phyloP scores from a whole-genome alignment of 2,329 filamentous ascomycete species.

The Pseudogymnoascus sp. region DNA sequence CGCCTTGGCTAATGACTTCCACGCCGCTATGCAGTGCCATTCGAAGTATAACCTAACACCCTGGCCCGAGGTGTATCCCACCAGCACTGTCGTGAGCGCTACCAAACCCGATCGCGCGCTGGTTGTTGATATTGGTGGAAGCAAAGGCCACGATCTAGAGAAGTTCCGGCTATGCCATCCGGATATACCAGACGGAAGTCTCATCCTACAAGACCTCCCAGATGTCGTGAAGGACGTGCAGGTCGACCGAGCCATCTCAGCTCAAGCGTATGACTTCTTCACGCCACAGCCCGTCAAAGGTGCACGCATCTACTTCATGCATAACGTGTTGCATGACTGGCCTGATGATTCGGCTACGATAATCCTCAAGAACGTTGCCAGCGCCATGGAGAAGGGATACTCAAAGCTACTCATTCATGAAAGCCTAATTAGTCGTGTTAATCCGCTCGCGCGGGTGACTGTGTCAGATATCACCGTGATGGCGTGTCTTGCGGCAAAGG shows the following conservation, averaged over 20 bases:
- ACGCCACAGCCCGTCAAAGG: constrained; percentile 34
- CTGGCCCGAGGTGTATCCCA: constrained; percentile 33
- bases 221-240: constrained; percentile 28
- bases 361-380: constrained; percentile 21
- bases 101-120: constrained; percentile 25
- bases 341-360: constrained; percentile 15
- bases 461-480: constrained; percentile 33
- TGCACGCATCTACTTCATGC: constrained; percentile 29
- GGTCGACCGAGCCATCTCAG: constrained; percentile 23
- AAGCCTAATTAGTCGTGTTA: constrained; percentile 28
- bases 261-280: constrained; percentile 33
- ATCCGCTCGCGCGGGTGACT: constrained; percentile 27
- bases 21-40: constrained; percentile 34
- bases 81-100: constrained; percentile 25
- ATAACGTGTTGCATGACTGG: constrained; percentile 31
- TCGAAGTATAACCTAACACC: constrained; percentile 33
- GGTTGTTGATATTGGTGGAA: constrained; percentile 21
- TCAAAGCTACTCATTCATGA: constrained; percentile 34
- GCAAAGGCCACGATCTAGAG: constrained; percentile 19
- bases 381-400: constrained; percentile 29
- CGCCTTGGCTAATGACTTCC: constrained; percentile 28
- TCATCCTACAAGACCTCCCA: constrained; percentile 25
- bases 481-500: constrained; percentile 26
- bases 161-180: constrained; percentile 25
- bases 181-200: constrained; percentile 14